These are phyloP conservation scores for Ilyonectria sp. DNA, from an alignment of 2,329 filamentous ascomycete genomes.

Conservation along the genomic window DNA sequence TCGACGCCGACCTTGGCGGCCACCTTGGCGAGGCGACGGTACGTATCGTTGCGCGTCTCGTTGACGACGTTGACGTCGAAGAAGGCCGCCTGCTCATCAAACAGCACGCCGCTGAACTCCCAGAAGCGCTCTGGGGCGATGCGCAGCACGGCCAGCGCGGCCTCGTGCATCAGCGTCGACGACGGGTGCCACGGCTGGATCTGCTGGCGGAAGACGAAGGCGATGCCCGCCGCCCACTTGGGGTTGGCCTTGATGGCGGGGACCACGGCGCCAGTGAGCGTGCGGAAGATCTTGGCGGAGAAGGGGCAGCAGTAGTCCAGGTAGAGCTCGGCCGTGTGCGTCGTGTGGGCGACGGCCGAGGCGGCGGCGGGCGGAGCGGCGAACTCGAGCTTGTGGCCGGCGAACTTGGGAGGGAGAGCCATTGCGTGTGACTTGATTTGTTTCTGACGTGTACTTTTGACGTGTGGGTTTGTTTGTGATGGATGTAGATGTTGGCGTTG, in stretches of 20 bases:
- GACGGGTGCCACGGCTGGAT: slow-evolving; percentile 97
- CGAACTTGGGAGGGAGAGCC: slow-evolving; percentile 85
- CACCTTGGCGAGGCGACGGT: slow-evolving; percentile 83
- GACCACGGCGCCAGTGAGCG: slow-evolving; percentile 76
- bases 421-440: slow-evolving; percentile 59
- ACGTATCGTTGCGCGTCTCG: slow-evolving; percentile 88
- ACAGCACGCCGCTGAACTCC: slow-evolving; percentile 80
- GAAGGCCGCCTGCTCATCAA: slow-evolving; percentile 78
- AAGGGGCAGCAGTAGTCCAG: slow-evolving; percentile 93
- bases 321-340: slow-evolving; percentile 76
- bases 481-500: neutral
- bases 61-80: slow-evolving; percentile 90
- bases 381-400: slow-evolving; percentile 77
- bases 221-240: slow-evolving; percentile 68
- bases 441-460: neutral
- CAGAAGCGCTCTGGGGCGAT: slow-evolving; percentile 82
- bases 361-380: slow-evolving; percentile 53
- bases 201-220: slow-evolving; percentile 90
- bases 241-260: slow-evolving; percentile 76
- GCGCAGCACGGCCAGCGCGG: slow-evolving; percentile 83
- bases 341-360: slow-evolving; percentile 58
- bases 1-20: slow-evolving; percentile 78
- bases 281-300: slow-evolving; percentile 80
- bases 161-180: slow-evolving; percentile 85
- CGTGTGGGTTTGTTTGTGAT: neutral